A percentile compares a stretch with the other conserved stretches of the same genome.
Conservation (phyloP, 2,329 filamentous ascomycete genomes). For the Colletotrichum noveboracense region DNA sequence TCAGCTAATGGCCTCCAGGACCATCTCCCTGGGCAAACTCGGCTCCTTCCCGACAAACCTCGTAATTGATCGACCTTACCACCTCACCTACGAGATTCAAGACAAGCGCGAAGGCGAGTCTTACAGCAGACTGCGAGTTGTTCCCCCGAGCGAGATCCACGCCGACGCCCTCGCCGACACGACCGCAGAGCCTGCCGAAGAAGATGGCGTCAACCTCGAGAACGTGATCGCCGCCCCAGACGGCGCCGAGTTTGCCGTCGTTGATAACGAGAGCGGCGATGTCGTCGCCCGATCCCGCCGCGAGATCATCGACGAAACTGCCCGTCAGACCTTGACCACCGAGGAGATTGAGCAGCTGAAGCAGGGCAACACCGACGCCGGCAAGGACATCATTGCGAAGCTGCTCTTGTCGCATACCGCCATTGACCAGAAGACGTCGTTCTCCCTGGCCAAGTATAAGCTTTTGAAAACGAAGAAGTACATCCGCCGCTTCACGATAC, state of each 20-base stretch:
- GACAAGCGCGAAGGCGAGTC: constrained; percentile 70
- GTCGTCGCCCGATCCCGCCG: constrained; percentile 60
- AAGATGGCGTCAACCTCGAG: constrained; percentile 44
- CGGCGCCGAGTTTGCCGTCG: constrained; percentile 47
- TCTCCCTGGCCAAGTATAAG: constrained; percentile 95
- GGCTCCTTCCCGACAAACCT: constrained; percentile 89
- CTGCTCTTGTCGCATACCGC: constrained; percentile 88
- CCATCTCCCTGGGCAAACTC: constrained; percentile 89
- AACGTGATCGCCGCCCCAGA: constrained; percentile 41
- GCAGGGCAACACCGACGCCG: constrained; percentile 77
- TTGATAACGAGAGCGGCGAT: constrained; percentile 45
- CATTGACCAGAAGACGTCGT: constrained; percentile 92
- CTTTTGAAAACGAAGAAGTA: constrained; percentile 94
- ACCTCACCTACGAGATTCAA: constrained; percentile 88
- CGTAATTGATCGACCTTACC: constrained; percentile 87
- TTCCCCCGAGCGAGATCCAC: constrained; percentile 82
- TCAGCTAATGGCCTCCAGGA: constrained; percentile 53
- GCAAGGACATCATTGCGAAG: constrained; percentile 90
- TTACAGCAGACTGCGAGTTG: constrained; percentile 76
- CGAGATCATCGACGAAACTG: constrained; percentile 64
- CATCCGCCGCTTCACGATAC: constrained; percentile 81
- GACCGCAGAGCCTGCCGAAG: constrained; percentile 42
- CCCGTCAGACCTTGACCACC: constrained; percentile 78
- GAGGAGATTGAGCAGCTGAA: constrained; percentile 79
- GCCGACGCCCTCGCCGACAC: constrained; percentile 72